phyloP scores from a whole-genome alignment of 306 rosid species.

The Cercis canadensis region DNA sequence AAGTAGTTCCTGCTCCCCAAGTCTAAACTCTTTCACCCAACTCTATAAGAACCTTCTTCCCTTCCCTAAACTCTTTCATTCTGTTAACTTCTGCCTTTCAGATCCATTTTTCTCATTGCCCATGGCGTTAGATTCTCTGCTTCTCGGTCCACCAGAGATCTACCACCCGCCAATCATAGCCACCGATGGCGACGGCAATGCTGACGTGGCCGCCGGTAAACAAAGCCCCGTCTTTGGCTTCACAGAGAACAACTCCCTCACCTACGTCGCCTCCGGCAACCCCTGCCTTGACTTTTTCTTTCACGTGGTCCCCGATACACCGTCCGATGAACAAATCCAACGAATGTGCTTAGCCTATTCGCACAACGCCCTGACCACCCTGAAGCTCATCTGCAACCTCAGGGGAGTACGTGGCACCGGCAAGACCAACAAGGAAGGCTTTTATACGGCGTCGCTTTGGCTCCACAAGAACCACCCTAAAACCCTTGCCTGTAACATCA shows the following conservation, averaged over 20 bases:
- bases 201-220: too few species aligned
- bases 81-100: too few species aligned
- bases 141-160: too few species aligned
- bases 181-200: too few species aligned
- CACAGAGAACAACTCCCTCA: slow-evolving; percentile 10
- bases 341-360: too few species aligned
- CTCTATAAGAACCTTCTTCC: too few species aligned
- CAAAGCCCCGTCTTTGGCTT: not conserved
- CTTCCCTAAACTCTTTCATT: too few species aligned
- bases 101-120: too few species aligned
- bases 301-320: slow-evolving; percentile 17
- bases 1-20: too few species aligned
- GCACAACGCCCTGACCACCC: not conserved
- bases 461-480: slow-evolving; percentile 14
- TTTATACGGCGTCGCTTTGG: slow-evolving; percentile 12
- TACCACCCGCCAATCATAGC: too few species aligned
- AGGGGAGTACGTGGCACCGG: slow-evolving; percentile 26
- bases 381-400: not conserved
- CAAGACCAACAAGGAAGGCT: slow-evolving; percentile 12
- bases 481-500: slow-evolving; percentile 16
- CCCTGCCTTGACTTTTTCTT: slow-evolving; percentile 7
- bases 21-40: too few species aligned
- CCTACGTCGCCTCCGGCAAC: not conserved
- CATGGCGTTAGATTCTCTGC: too few species aligned
- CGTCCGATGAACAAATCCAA: not conserved